These are phyloP conservation scores for Podochytrium sp. DNA, from an alignment of 192 early-diverging fungal genomes.

Conservation along the genomic window DNA sequence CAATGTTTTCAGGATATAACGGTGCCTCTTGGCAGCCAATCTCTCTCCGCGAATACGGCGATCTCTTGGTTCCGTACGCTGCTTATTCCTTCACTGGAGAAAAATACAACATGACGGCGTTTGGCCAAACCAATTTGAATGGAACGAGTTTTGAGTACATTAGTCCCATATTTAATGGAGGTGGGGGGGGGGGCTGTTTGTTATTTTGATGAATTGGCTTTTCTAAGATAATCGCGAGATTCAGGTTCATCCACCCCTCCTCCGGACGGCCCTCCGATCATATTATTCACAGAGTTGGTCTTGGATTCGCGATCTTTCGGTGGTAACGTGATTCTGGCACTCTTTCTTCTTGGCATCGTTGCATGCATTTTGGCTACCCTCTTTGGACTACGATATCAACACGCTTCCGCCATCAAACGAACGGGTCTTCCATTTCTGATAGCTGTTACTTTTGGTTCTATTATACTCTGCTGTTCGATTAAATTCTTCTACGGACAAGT, in stretches of 20 bases:
- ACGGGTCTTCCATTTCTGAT: no score
- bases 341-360: no score
- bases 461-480: no score
- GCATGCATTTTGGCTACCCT: no score
- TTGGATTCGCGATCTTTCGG: no score
- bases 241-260: neutral
- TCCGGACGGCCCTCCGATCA: neutral
- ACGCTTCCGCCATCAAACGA: no score
- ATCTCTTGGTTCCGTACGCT: slow-evolving; percentile 1
- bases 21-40: neutral
- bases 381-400: no score
- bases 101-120: neutral
- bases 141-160: neutral
- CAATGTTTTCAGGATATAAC: slow-evolving; percentile 13
- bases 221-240: neutral
- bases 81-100: slow-evolving; percentile 11
- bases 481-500: no score
- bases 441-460: no score
- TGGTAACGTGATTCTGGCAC: no score
- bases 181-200: neutral
- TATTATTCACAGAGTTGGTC: no score
- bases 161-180: slow-evolving; percentile 1
- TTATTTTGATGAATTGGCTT: slow-evolving; percentile 1
- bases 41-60: neutral
- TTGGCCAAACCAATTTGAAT: slow-evolving; percentile 13